Evolutionary conservation across 495 filamentous ascomycete species (phyloP).

Genomic region (Penicillium pulvis): DNA sequence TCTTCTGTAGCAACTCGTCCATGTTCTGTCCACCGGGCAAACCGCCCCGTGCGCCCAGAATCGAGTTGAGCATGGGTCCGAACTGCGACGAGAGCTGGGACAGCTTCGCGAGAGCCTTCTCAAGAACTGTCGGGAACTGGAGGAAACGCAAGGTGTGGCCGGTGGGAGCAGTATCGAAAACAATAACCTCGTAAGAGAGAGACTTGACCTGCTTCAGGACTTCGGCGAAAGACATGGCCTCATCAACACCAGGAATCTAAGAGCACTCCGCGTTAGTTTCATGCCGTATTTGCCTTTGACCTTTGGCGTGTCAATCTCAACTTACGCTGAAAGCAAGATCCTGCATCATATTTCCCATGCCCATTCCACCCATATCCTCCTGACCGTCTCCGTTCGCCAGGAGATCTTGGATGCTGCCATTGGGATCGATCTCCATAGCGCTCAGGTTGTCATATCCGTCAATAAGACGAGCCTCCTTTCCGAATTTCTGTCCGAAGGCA

Average conservation of each 20-base stretch:
- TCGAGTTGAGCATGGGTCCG: conserved; percentile 91
- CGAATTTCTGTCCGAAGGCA: conserved; percentile 98
- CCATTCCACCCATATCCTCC: conserved; percentile 65
- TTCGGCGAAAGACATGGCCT: conserved; percentile 99
- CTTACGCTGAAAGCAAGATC: conserved; percentile 70
- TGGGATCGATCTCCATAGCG: conserved; percentile 99
- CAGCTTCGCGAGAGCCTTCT: conserved; percentile 96
- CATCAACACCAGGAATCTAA: conserved; percentile 96
- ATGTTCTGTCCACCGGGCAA: conserved; percentile 91
- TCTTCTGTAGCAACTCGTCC: conserved; percentile 86
- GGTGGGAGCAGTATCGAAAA: conserved; percentile 99
- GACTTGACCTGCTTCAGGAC: conserved; percentile 99
- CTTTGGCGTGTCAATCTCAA: conserved; percentile 10
- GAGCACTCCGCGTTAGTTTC: background rate
- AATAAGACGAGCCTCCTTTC: conserved; percentile 92
- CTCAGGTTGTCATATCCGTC: conserved; percentile 92
- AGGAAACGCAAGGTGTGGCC: conserved; percentile 98
- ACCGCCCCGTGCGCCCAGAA: conserved; percentile 79
- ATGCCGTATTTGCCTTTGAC: background rate
- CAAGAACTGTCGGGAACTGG: conserved; percentile 96
- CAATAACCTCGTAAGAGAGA: conserved; percentile 97
- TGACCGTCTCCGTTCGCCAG: conserved; percentile 79
- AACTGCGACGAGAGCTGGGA: conserved; percentile 93
- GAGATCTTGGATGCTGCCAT: conserved; percentile 95
- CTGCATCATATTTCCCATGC: conserved; percentile 74